These are phyloP conservation scores for Ogataea pini DNA, from an alignment of 805 yeast species.

Conservation along the genomic window DNA sequence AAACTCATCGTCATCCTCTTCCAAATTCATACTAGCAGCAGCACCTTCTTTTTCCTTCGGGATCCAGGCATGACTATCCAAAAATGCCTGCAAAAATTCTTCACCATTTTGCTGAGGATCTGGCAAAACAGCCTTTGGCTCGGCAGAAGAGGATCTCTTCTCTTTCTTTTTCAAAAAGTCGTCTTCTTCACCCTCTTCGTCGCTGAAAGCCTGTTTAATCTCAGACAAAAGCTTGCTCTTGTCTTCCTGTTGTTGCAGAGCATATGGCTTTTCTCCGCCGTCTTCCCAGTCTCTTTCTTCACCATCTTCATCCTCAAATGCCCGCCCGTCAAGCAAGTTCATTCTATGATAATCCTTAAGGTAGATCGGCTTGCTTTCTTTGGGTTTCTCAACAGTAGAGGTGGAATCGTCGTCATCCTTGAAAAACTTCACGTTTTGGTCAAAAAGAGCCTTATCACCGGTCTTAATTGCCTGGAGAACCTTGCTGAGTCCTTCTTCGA, in stretches of 20 bases:
- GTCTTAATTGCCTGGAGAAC: conserved; percentile 70
- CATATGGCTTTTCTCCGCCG: conserved; percentile 66
- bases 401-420: conserved; percentile 53
- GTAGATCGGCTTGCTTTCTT: conserved; percentile 71
- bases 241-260: conserved; percentile 73
- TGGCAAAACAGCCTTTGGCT: conserved; percentile 45
- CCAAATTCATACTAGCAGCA: conserved; percentile 36
- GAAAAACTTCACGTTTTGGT: conserved; percentile 73
- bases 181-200: conserved; percentile 44
- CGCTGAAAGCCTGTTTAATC: conserved; percentile 67
- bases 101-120: conserved; percentile 65
- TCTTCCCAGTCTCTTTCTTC: conserved; percentile 47
- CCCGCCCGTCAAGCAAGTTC: conserved; percentile 70
- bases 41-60: conserved; percentile 63
- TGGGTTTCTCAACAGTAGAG: conserved; percentile 27
- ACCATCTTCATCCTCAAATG: conserved; percentile 54
- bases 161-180: conserved; percentile 62
- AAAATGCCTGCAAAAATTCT: conserved; percentile 70
- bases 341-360: conserved; percentile 91
- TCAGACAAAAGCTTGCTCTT: conserved; percentile 71
- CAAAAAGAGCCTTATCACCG: conserved; percentile 65
- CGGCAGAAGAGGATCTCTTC: conserved; percentile 13
- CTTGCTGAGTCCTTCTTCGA: conserved; percentile 74
- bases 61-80: conserved; percentile 85
- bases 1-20: conserved; percentile 80